phyloP scores from a whole-genome alignment of 176 grass and related monocot genomes.

The Aegilops bicornis region DNA sequence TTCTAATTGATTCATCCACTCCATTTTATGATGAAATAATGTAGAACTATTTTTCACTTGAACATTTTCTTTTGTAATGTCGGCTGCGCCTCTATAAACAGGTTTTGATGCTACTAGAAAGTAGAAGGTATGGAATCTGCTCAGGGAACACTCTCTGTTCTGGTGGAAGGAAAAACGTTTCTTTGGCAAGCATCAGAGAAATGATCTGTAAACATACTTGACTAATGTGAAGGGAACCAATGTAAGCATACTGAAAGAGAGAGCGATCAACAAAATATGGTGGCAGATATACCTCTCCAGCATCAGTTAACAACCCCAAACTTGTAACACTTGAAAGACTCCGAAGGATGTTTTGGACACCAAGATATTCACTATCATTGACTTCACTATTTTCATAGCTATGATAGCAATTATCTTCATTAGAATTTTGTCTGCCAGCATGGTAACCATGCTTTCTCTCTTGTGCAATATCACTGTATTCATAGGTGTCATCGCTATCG shows the following conservation, averaged over 20 bases:
- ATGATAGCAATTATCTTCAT: neutral
- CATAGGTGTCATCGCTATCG: neutral
- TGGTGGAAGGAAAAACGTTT: neutral
- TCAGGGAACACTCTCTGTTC: neutral
- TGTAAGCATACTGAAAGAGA: neutral
- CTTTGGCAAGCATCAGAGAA: neutral
- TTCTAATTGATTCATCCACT: neutral
- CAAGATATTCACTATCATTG: neutral
- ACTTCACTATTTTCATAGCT: neutral
- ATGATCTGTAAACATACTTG: neutral
- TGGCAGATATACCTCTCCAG: neutral
- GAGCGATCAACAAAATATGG: neutral
- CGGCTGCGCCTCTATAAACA: neutral
- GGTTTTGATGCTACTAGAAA: neutral
- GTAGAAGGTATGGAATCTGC: neutral
- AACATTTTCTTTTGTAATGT: neutral
- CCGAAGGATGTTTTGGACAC: neutral
- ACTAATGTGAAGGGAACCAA: neutral
- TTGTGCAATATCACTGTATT: no score
- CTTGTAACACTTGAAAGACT: neutral
- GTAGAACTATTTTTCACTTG: neutral
- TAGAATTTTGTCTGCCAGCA: neutral
- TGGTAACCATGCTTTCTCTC: neutral
- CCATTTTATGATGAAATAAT: neutral
- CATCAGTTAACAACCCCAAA: constrained; percentile 15